Evolutionary conservation across 176 grass and related monocot species (phyloP).

Genomic region (Bonia amplexicaulis): DNA sequence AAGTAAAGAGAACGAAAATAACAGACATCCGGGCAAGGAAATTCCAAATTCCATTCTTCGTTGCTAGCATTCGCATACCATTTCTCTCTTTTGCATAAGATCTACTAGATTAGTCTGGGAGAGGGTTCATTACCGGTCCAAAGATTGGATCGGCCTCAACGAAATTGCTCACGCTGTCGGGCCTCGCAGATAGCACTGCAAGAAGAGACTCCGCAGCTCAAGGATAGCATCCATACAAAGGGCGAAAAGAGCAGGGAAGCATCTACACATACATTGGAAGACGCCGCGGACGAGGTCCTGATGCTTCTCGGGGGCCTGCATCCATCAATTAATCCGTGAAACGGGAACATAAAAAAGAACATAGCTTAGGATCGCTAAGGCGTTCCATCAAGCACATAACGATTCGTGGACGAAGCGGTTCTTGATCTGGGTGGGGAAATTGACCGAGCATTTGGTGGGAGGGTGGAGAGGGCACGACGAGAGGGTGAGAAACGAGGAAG

Average conservation of each 20-base stretch:
- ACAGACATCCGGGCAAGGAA: neutral
- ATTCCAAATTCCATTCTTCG: neutral
- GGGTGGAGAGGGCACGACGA: neutral
- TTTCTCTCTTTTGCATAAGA: constrained; percentile 11
- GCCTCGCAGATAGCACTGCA: constrained; percentile 74
- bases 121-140: constrained; percentile 54
- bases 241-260: neutral
- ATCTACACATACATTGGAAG: constrained; percentile 51
- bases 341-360: neutral
- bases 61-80: neutral
- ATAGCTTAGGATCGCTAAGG: neutral
- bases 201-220: constrained; percentile 1
- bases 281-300: constrained; percentile 69
- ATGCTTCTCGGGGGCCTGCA: constrained; percentile 87
- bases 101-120: neutral
- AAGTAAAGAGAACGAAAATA: neutral
- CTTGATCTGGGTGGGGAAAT: constrained; percentile 17
- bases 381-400: neutral
- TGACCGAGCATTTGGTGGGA: constrained; percentile 3
- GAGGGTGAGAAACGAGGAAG: neutral
- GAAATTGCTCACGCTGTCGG: constrained; percentile 79
- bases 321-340: neutral
- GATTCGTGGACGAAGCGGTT: neutral
- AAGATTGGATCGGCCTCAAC: constrained; percentile 60
- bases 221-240: neutral